Base-by-base conservation (phyloP, 1,139 yeast species). In the Meyerozyma athensensis region DNA sequence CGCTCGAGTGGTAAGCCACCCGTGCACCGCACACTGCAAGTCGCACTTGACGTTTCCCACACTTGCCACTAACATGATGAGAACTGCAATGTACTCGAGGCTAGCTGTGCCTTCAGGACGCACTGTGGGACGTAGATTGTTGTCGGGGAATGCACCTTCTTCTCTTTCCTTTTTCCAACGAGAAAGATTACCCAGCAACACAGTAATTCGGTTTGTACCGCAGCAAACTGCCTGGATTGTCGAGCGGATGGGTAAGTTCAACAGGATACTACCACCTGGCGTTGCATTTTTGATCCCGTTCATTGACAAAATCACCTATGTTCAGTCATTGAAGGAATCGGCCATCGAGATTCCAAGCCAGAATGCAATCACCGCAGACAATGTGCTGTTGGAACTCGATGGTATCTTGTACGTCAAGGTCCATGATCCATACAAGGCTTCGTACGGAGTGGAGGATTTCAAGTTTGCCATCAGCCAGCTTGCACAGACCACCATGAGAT, bases 171-270 rank as follows among this genome's bases (percentile, higher is more conserved):
- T 72, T 58, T 85, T 85, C 61, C 90, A 82, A 56, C 72, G 70
- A 39, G 80, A 79, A 41, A 66, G 75, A 43, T 64, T 83, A 37
- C 95, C 95, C 7, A 64, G 86, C 21, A 86, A 86, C 58, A 86
- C 95, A 2, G 59, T 85, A 1, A 58, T 86, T 33, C 66, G 83
- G 48, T 86, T 86, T 57, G 95, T 86, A 4, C 96, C 96, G 2
- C 95, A 86, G 56, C 95, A 86, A 59, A 82, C 86, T 10, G 95
- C 95, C 3, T 86, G 94, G 90, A 78, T 86, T 16, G 95, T 86
- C 19, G 96, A 86, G 60, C 70, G 96, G 46, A 86, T 86, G 95
- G 96, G 96, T 22, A 83, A 82, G 56, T 86, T 84, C 64, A 74
- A 81, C 56, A 65, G 82, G 42, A 81, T 85, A 26, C 69, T 86